phyloP scores from a whole-genome alignment of 2,329 filamentous ascomycete genomes.

The Pezicula carpinea region DNA sequence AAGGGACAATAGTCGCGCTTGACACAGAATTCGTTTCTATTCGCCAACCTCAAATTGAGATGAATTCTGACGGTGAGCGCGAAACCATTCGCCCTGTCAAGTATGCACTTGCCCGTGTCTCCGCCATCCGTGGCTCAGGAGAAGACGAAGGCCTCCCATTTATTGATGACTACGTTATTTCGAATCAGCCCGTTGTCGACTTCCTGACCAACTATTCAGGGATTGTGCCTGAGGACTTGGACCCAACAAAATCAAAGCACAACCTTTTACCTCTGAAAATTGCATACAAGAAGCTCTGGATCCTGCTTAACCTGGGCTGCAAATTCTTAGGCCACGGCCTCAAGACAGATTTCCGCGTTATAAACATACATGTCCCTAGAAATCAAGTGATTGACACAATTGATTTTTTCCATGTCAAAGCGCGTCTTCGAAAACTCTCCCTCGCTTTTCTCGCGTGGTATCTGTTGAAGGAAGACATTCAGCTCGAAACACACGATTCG shows the following conservation, averaged over 20 bases:
- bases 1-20: constrained; percentile 76
- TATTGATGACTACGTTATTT: constrained; percentile 95
- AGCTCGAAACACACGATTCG: constrained; percentile 86
- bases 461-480: constrained; percentile 89
- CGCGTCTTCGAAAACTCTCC: constrained; percentile 79
- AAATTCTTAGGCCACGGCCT: constrained; percentile 91
- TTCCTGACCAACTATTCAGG: constrained; percentile 94
- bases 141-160: constrained; percentile 78
- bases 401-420: constrained; percentile 80
- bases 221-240: constrained; percentile 80
- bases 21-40: constrained; percentile 96
- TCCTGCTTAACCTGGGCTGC: constrained; percentile 89
- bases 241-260: constrained; percentile 71
- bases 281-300: constrained; percentile 97
- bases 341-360: constrained; percentile 93
- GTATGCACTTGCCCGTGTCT: constrained; percentile 88
- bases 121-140: constrained; percentile 78
- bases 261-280: constrained; percentile 83
- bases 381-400: constrained; percentile 91
- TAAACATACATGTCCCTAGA: constrained; percentile 94
- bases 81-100: constrained; percentile 90
- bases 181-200: constrained; percentile 87
- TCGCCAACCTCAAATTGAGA: constrained; percentile 89
- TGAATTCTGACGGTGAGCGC: constrained; percentile 88
- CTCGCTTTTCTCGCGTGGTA: constrained; percentile 89